Evolutionary conservation across 208 protist species (phyloP), one percentile per base, ranked within the genome.

Genomic region (Crithidia sp.): DNA sequence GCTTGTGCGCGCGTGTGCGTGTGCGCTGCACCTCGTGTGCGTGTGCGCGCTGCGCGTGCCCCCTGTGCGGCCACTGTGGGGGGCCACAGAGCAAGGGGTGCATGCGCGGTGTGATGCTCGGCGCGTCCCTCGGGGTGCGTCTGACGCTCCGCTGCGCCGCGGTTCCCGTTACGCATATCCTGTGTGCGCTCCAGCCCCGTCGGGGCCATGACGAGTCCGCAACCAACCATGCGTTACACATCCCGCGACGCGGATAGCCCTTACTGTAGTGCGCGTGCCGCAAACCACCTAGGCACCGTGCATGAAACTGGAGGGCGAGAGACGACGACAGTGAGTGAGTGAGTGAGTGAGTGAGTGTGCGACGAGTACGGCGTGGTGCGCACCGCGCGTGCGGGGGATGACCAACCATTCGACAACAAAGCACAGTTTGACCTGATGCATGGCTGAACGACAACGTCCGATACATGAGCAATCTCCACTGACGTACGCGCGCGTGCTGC

Each of bases 131-230:
- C 28, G 28, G 67, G 55, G 53, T 53, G 65, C 37, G 65, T 40
- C 65, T 71, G 65, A 71, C 65, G 65, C 65, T 57, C 65, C 65
- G 65, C 65, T 41, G 44, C 65, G 65, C 65, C 65, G 65, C 65
- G 28, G 53, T 71, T 71, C 65, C 67, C 67, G 57, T 47, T 73
- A 73, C 67, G 67, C 67, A 73, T 73, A 73, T 73, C 67, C 67
- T 73, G 67, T 73, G 67, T 73, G 67, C 67, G 67, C 67, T 73
- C 67, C 67, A 73, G 67, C 67, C 58, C 67, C 67, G 67, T 73
- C 67, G 67, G 67, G 67, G 67, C 67, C 57, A 73, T 73, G 67
- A 73, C 67, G 67, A 73, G 67, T 73, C 67, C 47, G 67, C 67
- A 73, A 73, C 67, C 67, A 73, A 73, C 67, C 67, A 63, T 73